phyloP scores from a whole-genome alignment of 2,329 filamentous ascomycete species.

The Chrysoporthe puriensis region DNA sequence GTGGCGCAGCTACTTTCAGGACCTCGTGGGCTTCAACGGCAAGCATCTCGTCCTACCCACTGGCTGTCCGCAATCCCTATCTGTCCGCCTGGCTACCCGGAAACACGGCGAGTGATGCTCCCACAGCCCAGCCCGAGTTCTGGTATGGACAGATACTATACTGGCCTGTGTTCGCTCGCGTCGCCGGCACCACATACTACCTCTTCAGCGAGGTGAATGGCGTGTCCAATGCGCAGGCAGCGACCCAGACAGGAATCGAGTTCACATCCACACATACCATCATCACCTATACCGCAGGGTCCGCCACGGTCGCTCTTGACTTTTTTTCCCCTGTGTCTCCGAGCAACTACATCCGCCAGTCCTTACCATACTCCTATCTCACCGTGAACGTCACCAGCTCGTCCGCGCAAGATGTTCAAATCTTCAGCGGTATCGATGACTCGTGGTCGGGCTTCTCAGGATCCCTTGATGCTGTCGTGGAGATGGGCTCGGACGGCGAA shows the following conservation, averaged over 20 bases:
- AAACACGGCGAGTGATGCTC: conserved; percentile 32
- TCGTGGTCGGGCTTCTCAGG: conserved; percentile 37
- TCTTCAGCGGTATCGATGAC: conserved; percentile 41
- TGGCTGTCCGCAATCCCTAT: conserved; percentile 39
- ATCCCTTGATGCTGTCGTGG: background rate
- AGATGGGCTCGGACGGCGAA: conserved; percentile 1
- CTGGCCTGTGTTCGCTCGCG: conserved; percentile 39
- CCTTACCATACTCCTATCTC: conserved; percentile 41
- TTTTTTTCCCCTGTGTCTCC: conserved; percentile 42
- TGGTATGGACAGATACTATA: conserved; percentile 39
- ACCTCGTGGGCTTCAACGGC: conserved; percentile 4
- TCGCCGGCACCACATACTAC: conserved; percentile 37
- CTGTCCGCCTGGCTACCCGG: conserved; percentile 40
- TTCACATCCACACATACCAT: conserved; percentile 40
- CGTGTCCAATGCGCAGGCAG: conserved; percentile 29
- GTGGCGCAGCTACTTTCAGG: background rate
- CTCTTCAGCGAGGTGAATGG: conserved; percentile 36
- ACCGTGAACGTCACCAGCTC: conserved; percentile 33
- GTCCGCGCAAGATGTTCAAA: conserved; percentile 31
- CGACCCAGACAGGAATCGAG: conserved; percentile 31
- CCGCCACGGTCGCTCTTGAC: conserved; percentile 36
- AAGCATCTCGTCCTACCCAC: conserved; percentile 26
- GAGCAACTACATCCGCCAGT: conserved; percentile 39
- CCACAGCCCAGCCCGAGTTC: conserved; percentile 37
- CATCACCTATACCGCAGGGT: conserved; percentile 35